Evolutionary conservation across 2,329 filamentous ascomycete genomes (phyloP), one percentile per base, ranked within the genome.

Genomic region (Aspergillus calidoustus): DNA sequence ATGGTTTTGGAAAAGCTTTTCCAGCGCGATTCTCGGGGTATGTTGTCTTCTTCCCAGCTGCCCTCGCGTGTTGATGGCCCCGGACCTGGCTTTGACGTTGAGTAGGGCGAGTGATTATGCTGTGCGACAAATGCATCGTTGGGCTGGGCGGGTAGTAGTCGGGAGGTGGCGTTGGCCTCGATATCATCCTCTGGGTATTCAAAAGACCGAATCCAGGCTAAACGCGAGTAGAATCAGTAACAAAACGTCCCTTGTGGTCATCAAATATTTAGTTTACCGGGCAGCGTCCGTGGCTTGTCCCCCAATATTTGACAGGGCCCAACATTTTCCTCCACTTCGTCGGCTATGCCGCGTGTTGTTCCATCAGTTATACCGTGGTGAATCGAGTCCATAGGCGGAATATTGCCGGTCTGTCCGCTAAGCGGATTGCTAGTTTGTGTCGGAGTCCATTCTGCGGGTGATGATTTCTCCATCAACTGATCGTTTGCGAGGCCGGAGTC

Each of bases 201-300:
- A 22, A 79, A 73, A 23, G 79, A 80, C 46, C 72, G 74, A 44
- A 82, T 76, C 80, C 80, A 82, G 49, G 75, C 79, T 80, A 65
- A 23, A 57, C 28, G 38, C 11, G 48, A 15, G 30, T 19, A 7
- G 34, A 19, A 41, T 60, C 52, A 66, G 61, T 44, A 61, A 57
- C 4, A 28, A 52, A 43, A 30, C 17, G 43, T 19, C 46, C 44
- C 43, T n/a, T 30, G 43, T 23, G 49, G 49, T 5, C 9, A n/a
- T 11, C n/a, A 23, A 49, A 38, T 17, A 48, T 41, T 57, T 59
- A 7, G 25, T 28, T 53, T 74, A 80, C 78, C 69, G 60, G 78
- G 78, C 30, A 80, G 64, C 41, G 77, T 77, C 43, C 78, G 72
- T 31, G 74, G 55, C 53, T 62, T 64, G 28, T 53, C 61, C 11